Evolutionary conservation across 805 yeast species (phyloP), one percentile per base, ranked within the genome.

Genomic region (Wickerhamia fluorescens): DNA sequence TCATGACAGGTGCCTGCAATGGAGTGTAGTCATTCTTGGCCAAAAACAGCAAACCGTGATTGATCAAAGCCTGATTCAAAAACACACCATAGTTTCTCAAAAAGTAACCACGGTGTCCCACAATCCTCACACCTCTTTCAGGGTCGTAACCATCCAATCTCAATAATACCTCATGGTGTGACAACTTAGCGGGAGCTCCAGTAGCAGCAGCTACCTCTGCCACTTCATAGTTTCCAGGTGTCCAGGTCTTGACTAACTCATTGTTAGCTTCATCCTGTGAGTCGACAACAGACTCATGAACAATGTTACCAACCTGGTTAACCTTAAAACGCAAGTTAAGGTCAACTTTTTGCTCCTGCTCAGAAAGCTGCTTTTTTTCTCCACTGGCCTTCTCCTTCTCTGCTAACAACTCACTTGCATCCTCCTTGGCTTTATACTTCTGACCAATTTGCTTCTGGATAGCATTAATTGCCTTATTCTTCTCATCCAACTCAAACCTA

Each of bases 101-200:
- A 65, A 92, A 92, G 66, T 86, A 92, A 42, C 98, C 98, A 68
- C 98, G 85, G 73, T 92, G 98, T 44, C 98, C 98, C 35, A 89
- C 88, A 44, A 92, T 79, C 66, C 86, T 85, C 37, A 86, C 95
- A 60, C 98, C 98, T 68, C 98, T 82, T 65, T 92, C 97, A 43
- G 96, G 96, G 56, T 92, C 98, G 58, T 88, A 92, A 42, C 98
- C 98, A 54, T 92, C 96, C 44, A 92, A 70, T 65, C 96, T 80
- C 47, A 94, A 71, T 43, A 92, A 69, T 31, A 92, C 80, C 68
- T 92, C 98, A 55, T 92, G 97, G 57, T 92, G 98, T 18, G 97
- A 88, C 54, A 89, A 73, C 19, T 61, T 61, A 34, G 94, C 94
- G 40, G 77, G 76, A 28, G 71, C 67, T 37, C 83, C 82, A 30